Percentiles rank a stretch among this genome's conserved stretches.
These are phyloP conservation scores for Penicillium malachiteum DNA, from an alignment of 495 filamentous ascomycete species.

Conservation along the genomic window DNA sequence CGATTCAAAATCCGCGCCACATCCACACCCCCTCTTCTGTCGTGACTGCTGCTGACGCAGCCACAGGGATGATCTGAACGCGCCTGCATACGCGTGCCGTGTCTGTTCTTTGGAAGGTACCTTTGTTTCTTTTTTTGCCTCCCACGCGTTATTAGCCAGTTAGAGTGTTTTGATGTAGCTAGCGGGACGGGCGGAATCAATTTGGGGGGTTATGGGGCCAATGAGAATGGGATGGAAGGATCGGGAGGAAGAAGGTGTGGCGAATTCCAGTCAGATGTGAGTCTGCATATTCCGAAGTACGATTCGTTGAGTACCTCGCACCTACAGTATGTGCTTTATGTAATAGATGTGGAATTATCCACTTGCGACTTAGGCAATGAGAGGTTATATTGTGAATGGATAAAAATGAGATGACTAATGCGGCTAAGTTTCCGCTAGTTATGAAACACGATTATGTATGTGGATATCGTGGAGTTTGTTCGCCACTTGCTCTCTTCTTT, in stretches of 20 bases:
- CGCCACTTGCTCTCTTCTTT: no score
- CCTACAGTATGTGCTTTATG: background rate
- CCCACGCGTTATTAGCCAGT: no score
- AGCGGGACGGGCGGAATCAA: slow-evolving; percentile 14
- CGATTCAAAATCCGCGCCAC: background rate
- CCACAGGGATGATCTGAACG: slow-evolving; percentile 1
- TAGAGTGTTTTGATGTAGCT: background rate
- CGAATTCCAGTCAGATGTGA: slow-evolving; percentile 18
- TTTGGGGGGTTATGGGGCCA: slow-evolving; percentile 1
- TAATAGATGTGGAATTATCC: background rate
- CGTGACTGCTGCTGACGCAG: slow-evolving; percentile 13
- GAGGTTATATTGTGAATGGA: no score
- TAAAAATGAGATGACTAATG: no score
- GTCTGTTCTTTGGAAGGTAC: background rate
- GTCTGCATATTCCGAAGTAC: slow-evolving; percentile 7
- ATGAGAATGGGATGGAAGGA: slow-evolving; percentile 1
- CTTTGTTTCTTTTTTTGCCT: background rate
- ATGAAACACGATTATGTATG: no score
- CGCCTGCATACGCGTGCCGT: no score
- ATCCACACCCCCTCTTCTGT: background rate
- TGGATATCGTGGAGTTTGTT: no score
- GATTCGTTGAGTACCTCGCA: background rate
- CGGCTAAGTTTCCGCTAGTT: no score
- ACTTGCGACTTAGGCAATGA: no score
- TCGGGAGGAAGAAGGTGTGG: slow-evolving; percentile 16